Evolutionary conservation across 108 stramenopile species (phyloP).

Genomic region (Cyclotella distinguenda): DNA sequence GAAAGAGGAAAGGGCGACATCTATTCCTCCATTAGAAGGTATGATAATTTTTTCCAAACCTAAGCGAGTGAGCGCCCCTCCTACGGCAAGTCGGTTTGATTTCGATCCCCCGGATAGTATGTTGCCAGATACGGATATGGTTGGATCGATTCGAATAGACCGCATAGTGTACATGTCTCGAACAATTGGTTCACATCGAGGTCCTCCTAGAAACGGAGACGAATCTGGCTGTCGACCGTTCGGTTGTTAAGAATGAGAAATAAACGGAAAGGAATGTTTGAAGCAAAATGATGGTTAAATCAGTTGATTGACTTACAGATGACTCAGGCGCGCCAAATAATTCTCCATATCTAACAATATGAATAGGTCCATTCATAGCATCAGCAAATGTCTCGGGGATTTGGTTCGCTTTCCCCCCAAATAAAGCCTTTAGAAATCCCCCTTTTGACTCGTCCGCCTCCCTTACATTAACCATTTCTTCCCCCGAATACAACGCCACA

Average conservation of each 20-base stretch:
- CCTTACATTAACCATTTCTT: no score
- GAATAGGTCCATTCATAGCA: slow-evolving; percentile 39
- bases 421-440: slow-evolving; percentile 37
- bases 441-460: slow-evolving; percentile 28
- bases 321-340: slow-evolving; percentile 80
- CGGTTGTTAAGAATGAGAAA: neutral
- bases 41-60: slow-evolving; percentile 31
- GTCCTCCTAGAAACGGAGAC: slow-evolving; percentile 75
- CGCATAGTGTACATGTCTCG: slow-evolving; percentile 79
- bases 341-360: slow-evolving; percentile 63
- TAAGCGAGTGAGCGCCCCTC: slow-evolving; percentile 61
- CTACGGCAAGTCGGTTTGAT: slow-evolving; percentile 65
- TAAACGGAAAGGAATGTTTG: neutral
- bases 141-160: slow-evolving; percentile 71
- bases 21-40: slow-evolving; percentile 17
- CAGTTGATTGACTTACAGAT: slow-evolving; percentile 45
- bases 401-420: slow-evolving; percentile 36
- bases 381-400: slow-evolving; percentile 50
- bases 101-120: slow-evolving; percentile 45
- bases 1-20: slow-evolving; percentile 64
- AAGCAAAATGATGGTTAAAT: no score
- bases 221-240: slow-evolving; percentile 53
- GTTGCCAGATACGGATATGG: slow-evolving; percentile 56
- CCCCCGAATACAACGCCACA: slow-evolving; percentile 51
- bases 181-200: slow-evolving; percentile 57